Conservation (phyloP, 139 green algal species). For the Coccomyxa sp. region DNA sequence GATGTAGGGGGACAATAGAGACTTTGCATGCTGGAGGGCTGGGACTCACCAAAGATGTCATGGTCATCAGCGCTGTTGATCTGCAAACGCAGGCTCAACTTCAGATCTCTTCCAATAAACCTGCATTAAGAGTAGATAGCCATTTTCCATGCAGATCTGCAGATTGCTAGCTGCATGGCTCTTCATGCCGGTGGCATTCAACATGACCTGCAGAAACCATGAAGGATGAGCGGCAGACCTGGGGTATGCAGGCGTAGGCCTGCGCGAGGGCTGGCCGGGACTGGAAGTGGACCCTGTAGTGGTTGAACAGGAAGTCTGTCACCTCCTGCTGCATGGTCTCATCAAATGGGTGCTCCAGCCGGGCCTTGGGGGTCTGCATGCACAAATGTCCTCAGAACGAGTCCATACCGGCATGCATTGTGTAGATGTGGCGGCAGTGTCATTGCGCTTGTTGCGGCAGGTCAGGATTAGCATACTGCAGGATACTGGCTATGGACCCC, state of each 20-base stretch:
- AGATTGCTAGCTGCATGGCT: neutral
- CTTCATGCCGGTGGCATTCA: neutral
- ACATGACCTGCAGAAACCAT: neutral
- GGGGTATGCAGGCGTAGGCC: constrained; percentile 36
- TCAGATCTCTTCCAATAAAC: neutral
- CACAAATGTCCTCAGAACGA: neutral
- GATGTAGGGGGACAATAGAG: too few species aligned
- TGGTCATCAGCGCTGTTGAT: constrained; percentile 56
- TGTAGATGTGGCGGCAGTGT: neutral
- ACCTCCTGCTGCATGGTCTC: constrained; percentile 18
- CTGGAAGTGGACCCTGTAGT: constrained; percentile 35
- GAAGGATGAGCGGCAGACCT: neutral
- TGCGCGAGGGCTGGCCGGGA: constrained; percentile 6
- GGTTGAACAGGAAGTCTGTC: constrained; percentile 28
- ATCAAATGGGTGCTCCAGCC: constrained; percentile 11
- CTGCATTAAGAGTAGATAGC: neutral
- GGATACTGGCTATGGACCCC: neutral
- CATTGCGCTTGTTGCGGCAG: neutral
- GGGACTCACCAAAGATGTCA: too few species aligned
- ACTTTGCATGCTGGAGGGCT: too few species aligned
- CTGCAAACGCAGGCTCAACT: neutral
- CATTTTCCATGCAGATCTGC: neutral
- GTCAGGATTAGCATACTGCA: too few species aligned
- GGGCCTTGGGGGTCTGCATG: neutral
- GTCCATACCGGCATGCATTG: neutral